These are phyloP conservation scores for Taphrina sp. DNA, from an alignment of 1,139 yeast genomes.

Conservation along the genomic window DNA sequence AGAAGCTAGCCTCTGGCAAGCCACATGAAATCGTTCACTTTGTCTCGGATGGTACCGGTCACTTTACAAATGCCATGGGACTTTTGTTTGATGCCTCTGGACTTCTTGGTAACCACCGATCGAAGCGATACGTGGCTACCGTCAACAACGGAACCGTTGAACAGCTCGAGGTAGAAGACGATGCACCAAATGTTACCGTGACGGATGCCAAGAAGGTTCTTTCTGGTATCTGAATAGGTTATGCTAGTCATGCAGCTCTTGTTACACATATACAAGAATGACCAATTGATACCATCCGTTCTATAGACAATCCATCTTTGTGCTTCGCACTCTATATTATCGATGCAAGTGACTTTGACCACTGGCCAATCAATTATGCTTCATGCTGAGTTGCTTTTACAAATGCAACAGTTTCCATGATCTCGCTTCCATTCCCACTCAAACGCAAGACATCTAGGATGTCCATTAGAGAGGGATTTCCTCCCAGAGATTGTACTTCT, in stretches of 20 bases:
- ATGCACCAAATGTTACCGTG: slow-evolving; percentile 63
- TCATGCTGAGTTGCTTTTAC: no score
- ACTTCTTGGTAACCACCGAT: slow-evolving; percentile 71
- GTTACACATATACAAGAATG: no score
- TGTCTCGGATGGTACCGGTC: slow-evolving; percentile 75
- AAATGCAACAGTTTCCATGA: slow-evolving; percentile 4
- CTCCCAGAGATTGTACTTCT: slow-evolving; percentile 6
- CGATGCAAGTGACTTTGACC: no score
- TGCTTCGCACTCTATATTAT: no score
- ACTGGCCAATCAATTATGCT: no score
- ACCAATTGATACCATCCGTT: no score
- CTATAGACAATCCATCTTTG: no score
- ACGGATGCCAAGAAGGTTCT: slow-evolving; percentile 50
- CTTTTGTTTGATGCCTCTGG: slow-evolving; percentile 67
- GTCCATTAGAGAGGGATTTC: slow-evolving; percentile 4
- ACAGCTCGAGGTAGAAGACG: slow-evolving; percentile 73
- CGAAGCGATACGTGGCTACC: slow-evolving; percentile 71
- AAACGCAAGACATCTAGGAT: slow-evolving; percentile 18
- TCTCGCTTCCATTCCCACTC: slow-evolving; percentile 18
- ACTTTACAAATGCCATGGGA: slow-evolving; percentile 54
- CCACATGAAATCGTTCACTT: slow-evolving; percentile 48
- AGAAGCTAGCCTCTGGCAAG: slow-evolving; percentile 47
- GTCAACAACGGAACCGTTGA: slow-evolving; percentile 71
- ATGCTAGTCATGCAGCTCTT: no score
- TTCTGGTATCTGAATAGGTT: no score